These are phyloP conservation scores for Chrysophaeum taylorii DNA, from an alignment of 352 stramenopile genomes.

Conservation along the genomic window DNA sequence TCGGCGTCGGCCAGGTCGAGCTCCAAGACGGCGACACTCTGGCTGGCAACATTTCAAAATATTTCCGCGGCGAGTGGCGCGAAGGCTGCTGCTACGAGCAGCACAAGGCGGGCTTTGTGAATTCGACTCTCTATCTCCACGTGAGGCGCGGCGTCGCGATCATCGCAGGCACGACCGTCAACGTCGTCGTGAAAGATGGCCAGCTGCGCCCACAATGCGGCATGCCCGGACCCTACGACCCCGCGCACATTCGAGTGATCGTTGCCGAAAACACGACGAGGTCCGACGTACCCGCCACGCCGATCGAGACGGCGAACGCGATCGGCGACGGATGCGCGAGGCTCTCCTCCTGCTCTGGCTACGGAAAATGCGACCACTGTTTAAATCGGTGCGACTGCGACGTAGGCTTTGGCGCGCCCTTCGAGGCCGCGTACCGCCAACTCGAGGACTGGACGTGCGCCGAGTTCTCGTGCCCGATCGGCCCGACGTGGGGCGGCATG, in stretches of 20 bases:
- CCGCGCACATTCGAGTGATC: too few relatives aligned
- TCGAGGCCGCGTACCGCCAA: conserved; percentile 58
- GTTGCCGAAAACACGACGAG: neutral
- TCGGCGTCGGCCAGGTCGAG: neutral
- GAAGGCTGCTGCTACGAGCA: conserved; percentile 8
- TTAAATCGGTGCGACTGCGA: conserved; percentile 70
- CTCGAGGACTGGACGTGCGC: neutral
- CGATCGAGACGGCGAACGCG: neutral
- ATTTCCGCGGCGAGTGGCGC: neutral
- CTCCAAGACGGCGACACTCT: neutral
- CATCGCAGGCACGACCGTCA: neutral
- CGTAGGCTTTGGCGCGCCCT: conserved; percentile 61
- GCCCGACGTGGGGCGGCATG: conserved; percentile 41
- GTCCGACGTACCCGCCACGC: neutral
- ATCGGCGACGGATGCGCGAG: conserved; percentile 42
- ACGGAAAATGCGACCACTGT: conserved; percentile 64
- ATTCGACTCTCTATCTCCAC: neutral
- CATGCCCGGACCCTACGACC: conserved; percentile 4
- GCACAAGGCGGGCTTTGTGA: conserved; percentile 1
- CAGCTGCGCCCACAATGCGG: conserved; percentile 5
- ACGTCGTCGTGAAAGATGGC: neutral
- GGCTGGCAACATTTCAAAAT: neutral
- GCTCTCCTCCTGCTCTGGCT: conserved; percentile 68
- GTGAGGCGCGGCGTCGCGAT: neutral
- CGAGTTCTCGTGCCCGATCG: conserved; percentile 41